phyloP scores from a whole-genome alignment of 768 basidiomycete species.

The Russula emetica region DNA sequence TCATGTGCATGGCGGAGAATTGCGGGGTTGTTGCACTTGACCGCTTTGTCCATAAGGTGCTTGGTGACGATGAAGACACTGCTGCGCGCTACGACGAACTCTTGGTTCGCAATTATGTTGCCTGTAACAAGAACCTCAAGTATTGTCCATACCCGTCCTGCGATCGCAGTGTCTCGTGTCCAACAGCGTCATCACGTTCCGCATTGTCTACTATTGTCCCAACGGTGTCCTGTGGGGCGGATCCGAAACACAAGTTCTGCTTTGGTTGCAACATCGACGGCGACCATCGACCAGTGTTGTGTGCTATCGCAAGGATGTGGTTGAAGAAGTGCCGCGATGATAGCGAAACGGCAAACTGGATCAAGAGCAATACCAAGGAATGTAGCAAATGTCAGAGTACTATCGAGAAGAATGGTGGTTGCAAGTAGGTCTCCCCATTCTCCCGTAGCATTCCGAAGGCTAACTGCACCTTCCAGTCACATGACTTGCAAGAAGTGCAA shows the following conservation, averaged over 20 bases:
- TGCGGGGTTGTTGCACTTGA: slow-evolving; percentile 66
- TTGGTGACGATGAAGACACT: slow-evolving; percentile 52
- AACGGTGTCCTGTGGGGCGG: slow-evolving; percentile 78
- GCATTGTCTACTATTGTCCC: slow-evolving; percentile 79
- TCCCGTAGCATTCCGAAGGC: slow-evolving; percentile 12
- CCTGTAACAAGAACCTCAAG: slow-evolving; percentile 73
- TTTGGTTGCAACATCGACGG: slow-evolving; percentile 88
- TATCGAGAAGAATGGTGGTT: slow-evolving; percentile 99
- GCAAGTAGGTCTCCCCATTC: slow-evolving; percentile 72
- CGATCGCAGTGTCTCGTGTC: slow-evolving; percentile 90
- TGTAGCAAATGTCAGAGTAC: slow-evolving; percentile 94
- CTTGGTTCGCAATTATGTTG: slow-evolving; percentile 85
- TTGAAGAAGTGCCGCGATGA: slow-evolving; percentile 96
- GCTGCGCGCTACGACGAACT: slow-evolving; percentile 80
- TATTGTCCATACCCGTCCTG: slow-evolving; percentile 96
- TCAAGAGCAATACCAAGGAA: slow-evolving; percentile 99
- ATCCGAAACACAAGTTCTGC: slow-evolving; percentile 73
- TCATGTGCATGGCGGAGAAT: slow-evolving; percentile 78
- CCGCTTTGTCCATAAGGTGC: slow-evolving; percentile 51
- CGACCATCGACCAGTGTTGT: slow-evolving; percentile 91
- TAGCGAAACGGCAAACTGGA: slow-evolving; percentile 98
- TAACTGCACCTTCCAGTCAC: slow-evolving; percentile 54
- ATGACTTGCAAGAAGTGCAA: slow-evolving; percentile 99
- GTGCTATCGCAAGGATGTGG: slow-evolving; percentile 88
- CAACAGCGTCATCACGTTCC: slow-evolving; percentile 68